A percentile compares a stretch with the other conserved stretches of the same genome.
phyloP scores from a whole-genome alignment of 345 rosid genomes.

The Kernera saxatilis region DNA sequence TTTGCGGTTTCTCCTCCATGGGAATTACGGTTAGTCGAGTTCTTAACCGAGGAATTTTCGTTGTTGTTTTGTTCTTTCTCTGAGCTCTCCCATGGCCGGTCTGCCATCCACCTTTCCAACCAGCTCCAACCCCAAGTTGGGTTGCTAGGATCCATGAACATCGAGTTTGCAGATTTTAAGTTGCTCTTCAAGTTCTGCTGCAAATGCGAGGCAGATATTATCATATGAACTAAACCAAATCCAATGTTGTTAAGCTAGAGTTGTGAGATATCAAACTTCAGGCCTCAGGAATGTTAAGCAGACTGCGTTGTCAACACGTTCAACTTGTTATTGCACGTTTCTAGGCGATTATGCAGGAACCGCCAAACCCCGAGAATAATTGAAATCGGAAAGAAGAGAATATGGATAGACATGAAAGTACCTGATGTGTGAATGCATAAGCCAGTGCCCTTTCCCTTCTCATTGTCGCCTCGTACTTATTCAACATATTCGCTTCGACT shows the following conservation, averaged over 20 bases:
- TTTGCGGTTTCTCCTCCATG: conserved; percentile 58
- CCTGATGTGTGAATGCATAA: conserved; percentile 90
- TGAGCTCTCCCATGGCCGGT: conserved; percentile 70
- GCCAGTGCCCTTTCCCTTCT: conserved; percentile 92
- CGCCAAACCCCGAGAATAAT: background rate
- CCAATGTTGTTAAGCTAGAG: background rate
- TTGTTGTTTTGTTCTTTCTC: conserved; percentile 38
- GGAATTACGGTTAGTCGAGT: conserved; percentile 30
- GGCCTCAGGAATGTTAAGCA: background rate
- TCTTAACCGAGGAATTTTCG: conserved; percentile 48
- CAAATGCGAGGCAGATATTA: conserved; percentile 1
- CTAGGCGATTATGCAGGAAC: background rate
- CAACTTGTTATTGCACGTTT: background rate
- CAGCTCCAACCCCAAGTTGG: conserved; percentile 99
- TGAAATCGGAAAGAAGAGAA: background rate
- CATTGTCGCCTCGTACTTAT: conserved; percentile 80
- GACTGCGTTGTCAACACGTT: background rate
- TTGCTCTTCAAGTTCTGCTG: conserved; percentile 80
- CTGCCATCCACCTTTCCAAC: conserved; percentile 91
- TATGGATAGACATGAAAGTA: conserved; percentile 11
- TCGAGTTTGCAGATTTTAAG: conserved; percentile 37
- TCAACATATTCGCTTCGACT: conserved; percentile 60
- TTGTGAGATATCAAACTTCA: background rate
- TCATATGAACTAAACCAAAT: background rate
- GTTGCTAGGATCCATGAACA: conserved; percentile 71